Base-by-base conservation (phyloP, 257 asterid species). In the Solanum chmielewskii region DNA sequence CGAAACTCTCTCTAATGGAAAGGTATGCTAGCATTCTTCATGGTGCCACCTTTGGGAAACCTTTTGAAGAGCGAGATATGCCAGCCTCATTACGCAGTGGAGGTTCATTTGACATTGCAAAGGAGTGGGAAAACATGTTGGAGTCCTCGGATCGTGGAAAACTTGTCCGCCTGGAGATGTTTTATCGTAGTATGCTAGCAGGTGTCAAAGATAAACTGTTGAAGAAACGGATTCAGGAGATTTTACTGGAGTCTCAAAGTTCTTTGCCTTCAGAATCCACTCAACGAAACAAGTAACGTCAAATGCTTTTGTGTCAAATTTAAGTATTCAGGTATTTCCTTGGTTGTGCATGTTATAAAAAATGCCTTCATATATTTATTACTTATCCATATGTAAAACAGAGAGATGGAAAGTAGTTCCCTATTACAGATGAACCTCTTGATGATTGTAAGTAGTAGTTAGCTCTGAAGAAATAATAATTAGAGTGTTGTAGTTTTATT, bases 51-150 rank as follows among this genome's bases (percentile, higher is more conserved):
- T 96, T 93, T 21, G 99, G 98, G 75, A 91, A 78, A 90, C 98
- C 98, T 78, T 90, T 96, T 39, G 89, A 91, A 83, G 95, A 92
- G 86, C 88, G 86, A 64, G 99, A 96, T 87, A 94, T 94, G 37
- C 97, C 97, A 7, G 73, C 39, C 41, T 91, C 96, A 9, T 87
- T 92, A 66, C 86, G 88, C 31, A 83, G 81, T 69, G 92, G 92
- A 9, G 92, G 93, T 85, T 71, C 90, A 49, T 93, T 93, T 78
- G 95, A 94, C 90, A 90, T 95, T 27, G 98, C 92, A 3, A 92
- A 89, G 90, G 98, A 93, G 83, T 96, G 99, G 99, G 98, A 95
- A 89, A 90, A 81, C 86, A 93, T 96, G 98, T 87, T 96, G 91
- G 99, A 96, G 86, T 83, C 96, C 25, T 93, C 90, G 21, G 98